Evolutionary conservation across 139 green algal genomes (phyloP).

Genomic region (Tetradesmus obliquus): DNA sequence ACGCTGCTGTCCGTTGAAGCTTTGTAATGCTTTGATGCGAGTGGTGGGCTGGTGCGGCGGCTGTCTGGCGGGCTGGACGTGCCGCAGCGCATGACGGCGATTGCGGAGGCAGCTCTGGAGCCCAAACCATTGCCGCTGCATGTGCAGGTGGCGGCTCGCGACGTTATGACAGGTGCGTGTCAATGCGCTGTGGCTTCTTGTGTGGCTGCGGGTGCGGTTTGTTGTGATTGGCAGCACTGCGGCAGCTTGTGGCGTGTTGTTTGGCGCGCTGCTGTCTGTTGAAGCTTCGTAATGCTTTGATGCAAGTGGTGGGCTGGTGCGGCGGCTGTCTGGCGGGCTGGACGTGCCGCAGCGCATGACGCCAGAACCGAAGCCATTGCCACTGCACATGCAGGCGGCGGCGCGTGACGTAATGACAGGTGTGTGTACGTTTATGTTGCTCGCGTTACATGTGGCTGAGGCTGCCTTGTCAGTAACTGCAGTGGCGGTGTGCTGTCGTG

Average conservation of each 20-base stretch:
- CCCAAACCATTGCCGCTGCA: constrained; percentile 16
- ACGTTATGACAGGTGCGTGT: constrained; percentile 25
- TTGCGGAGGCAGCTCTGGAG: constrained; percentile 8
- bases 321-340: neutral
- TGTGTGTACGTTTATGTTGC: neutral
- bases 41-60: neutral
- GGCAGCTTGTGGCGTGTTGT: neutral
- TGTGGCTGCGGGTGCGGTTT: neutral
- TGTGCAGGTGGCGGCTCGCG: constrained; percentile 10
- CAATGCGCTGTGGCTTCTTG: neutral
- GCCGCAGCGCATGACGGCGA: constrained; percentile 13
- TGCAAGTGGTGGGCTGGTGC: neutral
- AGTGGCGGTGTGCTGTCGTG: too few relatives aligned
- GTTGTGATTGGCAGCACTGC: neutral
- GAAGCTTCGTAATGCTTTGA: neutral
- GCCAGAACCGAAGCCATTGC: neutral
- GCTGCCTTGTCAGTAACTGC: neutral
- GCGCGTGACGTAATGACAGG: constrained; percentile 30
- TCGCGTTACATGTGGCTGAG: neutral
- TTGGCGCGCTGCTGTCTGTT: neutral
- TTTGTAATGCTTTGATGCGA: neutral
- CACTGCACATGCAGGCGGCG: constrained; percentile 18
- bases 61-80: neutral
- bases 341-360: constrained; percentile 25
- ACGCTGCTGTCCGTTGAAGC: neutral